These are phyloP conservation scores for Thecaphora thlaspeos DNA, from an alignment of 1,284 basidiomycete species.

Conservation along the genomic window DNA sequence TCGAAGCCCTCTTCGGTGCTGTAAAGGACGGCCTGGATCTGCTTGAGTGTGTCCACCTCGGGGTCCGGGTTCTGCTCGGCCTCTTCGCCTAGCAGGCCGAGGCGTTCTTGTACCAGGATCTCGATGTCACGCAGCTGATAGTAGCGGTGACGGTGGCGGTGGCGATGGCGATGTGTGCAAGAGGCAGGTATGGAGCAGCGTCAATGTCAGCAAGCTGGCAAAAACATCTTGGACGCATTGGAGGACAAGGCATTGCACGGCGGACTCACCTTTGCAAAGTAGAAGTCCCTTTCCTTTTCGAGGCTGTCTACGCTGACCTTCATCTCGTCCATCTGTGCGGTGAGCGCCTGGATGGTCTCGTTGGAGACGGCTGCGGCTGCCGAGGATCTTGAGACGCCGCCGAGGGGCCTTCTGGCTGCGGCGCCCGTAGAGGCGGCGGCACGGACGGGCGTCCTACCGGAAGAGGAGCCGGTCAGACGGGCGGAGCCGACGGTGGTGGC, in stretches of 20 bases:
- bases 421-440: conserved; percentile 7
- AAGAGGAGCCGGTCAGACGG: conserved; percentile 5
- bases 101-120: conserved; percentile 68
- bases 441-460: conserved; percentile 1
- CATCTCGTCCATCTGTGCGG: conserved; percentile 79
- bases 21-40: conserved; percentile 92
- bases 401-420: conserved; percentile 46
- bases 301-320: conserved; percentile 76
- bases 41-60: conserved; percentile 71
- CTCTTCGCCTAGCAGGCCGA: conserved; percentile 45
- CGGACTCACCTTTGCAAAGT: conserved; percentile 82
- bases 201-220: too few relatives aligned
- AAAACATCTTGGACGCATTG: too few relatives aligned
- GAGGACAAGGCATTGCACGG: too few relatives aligned
- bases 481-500: conserved; percentile 34
- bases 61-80: conserved; percentile 11
- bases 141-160: too few relatives aligned
- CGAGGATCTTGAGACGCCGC: conserved; percentile 74
- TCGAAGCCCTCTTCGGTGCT: conserved; percentile 69
- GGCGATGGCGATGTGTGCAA: not conserved
- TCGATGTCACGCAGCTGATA: conserved; percentile 73
- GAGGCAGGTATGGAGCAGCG: too few relatives aligned
- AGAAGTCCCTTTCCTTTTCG: conserved; percentile 91
- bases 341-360: conserved; percentile 66
- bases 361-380: conserved; percentile 43